phyloP scores from a whole-genome alignment of 345 rosid species.

The Raphanus sativus region DNA sequence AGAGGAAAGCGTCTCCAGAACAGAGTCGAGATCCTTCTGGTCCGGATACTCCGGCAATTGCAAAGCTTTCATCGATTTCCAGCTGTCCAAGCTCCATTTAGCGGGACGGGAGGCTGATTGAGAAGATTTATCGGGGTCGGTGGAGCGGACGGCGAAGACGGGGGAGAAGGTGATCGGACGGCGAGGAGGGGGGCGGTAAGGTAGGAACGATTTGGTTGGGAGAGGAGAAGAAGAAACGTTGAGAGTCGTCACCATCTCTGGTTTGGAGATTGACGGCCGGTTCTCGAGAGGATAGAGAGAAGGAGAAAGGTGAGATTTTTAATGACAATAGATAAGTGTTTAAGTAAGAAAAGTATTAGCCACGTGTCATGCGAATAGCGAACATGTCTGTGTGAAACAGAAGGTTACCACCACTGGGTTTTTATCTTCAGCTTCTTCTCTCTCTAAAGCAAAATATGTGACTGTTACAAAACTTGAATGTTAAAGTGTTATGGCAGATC shows the following conservation, averaged over 20 bases:
- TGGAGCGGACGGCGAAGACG: conserved; percentile 58
- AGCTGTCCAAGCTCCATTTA: conserved; percentile 57
- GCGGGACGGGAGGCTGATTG: conserved; percentile 29
- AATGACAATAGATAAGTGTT: background rate
- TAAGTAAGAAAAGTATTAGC: background rate
- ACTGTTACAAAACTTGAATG: conserved; percentile 25
- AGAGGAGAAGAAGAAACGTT: conserved; percentile 41
- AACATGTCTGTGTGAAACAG: conserved; percentile 10
- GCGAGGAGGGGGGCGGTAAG: conserved; percentile 26
- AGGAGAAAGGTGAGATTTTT: background rate
- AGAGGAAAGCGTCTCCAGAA: conserved; percentile 51
- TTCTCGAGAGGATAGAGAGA: background rate
- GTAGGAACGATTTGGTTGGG: conserved; percentile 39
- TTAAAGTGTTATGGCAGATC: conserved; percentile 34
- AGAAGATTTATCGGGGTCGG: conserved; percentile 40
- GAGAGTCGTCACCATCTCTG: conserved; percentile 40
- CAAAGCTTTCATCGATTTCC: conserved; percentile 64
- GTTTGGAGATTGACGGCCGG: conserved; percentile 19
- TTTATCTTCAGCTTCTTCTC: conserved; percentile 23
- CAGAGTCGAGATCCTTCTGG: conserved; percentile 58
- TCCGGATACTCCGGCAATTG: conserved; percentile 64
- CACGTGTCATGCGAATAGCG: background rate
- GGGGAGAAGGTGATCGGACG: conserved; percentile 38
- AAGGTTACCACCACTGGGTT: conserved; percentile 23
- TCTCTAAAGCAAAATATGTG: background rate